Conservation (phyloP, 257 asterid species). For the Ehretia macrophylla region DNA sequence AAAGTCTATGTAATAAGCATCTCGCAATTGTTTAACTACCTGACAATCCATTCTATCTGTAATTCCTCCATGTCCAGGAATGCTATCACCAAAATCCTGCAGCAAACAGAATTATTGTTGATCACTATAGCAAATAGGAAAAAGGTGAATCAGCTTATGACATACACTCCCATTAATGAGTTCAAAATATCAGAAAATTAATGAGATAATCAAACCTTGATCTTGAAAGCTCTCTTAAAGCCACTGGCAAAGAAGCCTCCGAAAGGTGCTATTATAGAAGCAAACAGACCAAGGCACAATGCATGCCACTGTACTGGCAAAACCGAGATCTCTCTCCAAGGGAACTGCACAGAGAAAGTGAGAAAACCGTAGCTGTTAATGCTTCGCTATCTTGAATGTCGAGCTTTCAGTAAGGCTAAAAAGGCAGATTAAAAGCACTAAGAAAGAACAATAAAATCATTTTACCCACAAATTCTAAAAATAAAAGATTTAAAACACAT, state of each 20-base stretch:
- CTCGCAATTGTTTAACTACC: slow-evolving; percentile 30
- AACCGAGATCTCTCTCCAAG: slow-evolving; percentile 58
- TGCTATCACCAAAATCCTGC: slow-evolving; percentile 99
- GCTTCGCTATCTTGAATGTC: not conserved
- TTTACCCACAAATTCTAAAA: no score
- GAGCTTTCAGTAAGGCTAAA: not conserved
- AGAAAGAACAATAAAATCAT: no score
- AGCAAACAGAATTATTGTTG: not conserved
- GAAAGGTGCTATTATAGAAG: slow-evolving; percentile 96
- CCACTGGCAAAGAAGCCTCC: slow-evolving; percentile 99
- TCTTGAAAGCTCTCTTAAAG: slow-evolving; percentile 94
- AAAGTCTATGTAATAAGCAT: no score
- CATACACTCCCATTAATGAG: not conserved
- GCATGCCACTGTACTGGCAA: slow-evolving; percentile 90
- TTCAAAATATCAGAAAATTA: no score
- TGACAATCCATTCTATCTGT: slow-evolving; percentile 99
- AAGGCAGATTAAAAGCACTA: no score
- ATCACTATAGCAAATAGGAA: not conserved
- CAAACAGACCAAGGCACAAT: slow-evolving; percentile 68
- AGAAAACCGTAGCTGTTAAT: not conserved
- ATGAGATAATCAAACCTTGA: slow-evolving; percentile 48
- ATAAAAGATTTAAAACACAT: no score
- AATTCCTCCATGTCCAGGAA: slow-evolving; percentile 99
- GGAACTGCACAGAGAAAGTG: slow-evolving; percentile 39
- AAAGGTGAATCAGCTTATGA: not conserved